phyloP scores from a whole-genome alignment of 345 rosid genomes.

The Corchorus capsularis region DNA sequence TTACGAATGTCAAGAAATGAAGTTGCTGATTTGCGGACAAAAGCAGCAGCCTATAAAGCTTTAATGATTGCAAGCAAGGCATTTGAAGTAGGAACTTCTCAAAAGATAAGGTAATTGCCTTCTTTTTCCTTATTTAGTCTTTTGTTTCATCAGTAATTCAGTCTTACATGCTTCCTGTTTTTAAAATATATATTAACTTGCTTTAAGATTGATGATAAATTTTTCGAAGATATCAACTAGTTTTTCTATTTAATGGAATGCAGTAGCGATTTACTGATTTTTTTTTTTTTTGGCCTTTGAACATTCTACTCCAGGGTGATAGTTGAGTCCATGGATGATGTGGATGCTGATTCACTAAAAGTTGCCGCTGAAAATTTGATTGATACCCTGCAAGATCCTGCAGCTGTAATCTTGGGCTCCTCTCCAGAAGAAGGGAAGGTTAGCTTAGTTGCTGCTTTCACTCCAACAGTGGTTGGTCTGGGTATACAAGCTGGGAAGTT shows the following conservation, averaged over 20 bases:
- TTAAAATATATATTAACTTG: neutral
- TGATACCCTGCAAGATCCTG: slow-evolving; percentile 72
- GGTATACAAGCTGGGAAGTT: slow-evolving; percentile 94
- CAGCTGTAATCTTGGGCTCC: slow-evolving; percentile 78
- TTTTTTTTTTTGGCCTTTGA: neutral
- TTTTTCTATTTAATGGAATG: neutral
- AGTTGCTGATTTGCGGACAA: slow-evolving; percentile 67
- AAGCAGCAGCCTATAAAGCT: slow-evolving; percentile 79
- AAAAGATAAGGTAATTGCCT: slow-evolving; percentile 49
- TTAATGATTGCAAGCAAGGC: slow-evolving; percentile 65
- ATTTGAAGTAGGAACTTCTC: slow-evolving; percentile 60
- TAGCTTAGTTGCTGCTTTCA: slow-evolving; percentile 89
- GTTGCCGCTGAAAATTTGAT: slow-evolving; percentile 79
- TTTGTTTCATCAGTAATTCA: neutral
- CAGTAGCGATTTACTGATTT: neutral
- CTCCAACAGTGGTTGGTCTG: slow-evolving; percentile 62
- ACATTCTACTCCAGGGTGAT: slow-evolving; percentile 54
- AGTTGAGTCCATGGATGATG: slow-evolving; percentile 79
- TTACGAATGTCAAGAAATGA: slow-evolving; percentile 68
- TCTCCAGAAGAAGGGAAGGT: slow-evolving; percentile 88
- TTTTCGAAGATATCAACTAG: slow-evolving; percentile 3
- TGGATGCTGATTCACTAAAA: slow-evolving; percentile 83
- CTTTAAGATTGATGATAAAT: neutral
- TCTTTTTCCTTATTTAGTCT: neutral
- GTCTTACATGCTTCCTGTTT: neutral